Conservation (phyloP, 2,329 filamentous ascomycete species). For the Diaporthe capsici region DNA sequence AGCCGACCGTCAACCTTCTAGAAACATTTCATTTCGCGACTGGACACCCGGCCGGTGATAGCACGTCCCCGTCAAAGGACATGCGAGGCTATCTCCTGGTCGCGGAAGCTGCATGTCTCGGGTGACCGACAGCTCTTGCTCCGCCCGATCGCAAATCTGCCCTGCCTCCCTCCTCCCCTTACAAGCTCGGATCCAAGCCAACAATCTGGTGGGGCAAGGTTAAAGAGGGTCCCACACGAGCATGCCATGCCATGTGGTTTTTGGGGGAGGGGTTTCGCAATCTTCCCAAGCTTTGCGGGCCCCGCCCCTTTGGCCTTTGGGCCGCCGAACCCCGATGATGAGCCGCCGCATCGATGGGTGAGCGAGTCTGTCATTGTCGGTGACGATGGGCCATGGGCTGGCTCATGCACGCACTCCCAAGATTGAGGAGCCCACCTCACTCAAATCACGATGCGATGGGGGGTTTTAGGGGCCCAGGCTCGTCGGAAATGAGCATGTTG, state of each 20-base stretch:
- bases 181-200: slow-evolving; percentile 20
- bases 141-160: not conserved
- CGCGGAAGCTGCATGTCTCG: not conserved
- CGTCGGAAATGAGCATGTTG: slow-evolving; percentile 12
- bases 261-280: slow-evolving; percentile 4
- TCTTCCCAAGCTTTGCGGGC: not conserved
- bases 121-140: not conserved
- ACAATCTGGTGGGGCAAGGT: slow-evolving; percentile 22
- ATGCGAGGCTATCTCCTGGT: not conserved
- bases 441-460: slow-evolving; percentile 12
- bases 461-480: not conserved
- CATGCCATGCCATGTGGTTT: slow-evolving; percentile 35
- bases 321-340: slow-evolving; percentile 31
- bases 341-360: slow-evolving; percentile 8
- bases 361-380: not conserved
- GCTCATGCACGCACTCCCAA: slow-evolving; percentile 19
- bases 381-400: slow-evolving; percentile 19
- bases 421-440: not conserved
- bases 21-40: not conserved
- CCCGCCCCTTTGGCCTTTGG: slow-evolving; percentile 11
- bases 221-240: slow-evolving; percentile 17
- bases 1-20: not conserved
- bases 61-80: not conserved
- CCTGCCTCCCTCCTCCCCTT: not conserved
- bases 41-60: too few relatives aligned